Evolutionary conservation across 179 eudicot genomes (phyloP), one percentile per base, ranked within the genome.

Genomic region (Gypsophila paniculata): DNA sequence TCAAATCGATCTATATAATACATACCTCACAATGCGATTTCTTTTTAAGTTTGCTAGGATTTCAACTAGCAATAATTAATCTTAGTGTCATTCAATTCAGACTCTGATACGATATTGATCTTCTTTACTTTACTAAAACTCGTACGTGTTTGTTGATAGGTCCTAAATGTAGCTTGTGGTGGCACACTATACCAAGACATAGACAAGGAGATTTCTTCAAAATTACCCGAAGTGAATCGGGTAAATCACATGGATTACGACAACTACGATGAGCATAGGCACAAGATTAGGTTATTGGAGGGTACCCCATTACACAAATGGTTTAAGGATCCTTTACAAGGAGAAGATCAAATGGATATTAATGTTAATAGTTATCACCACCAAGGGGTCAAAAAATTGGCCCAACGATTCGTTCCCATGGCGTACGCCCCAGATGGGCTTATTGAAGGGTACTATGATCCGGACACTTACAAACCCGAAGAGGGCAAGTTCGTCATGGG

Each of bases 401-500:
- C 96, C 4, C 81, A 79, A 69, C 74, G 98, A 13, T 89, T 93
- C 53, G 84, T 86, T 19, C 91, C 97, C 0, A 91, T 93, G 98
- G 97, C 88, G 4, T 88, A 82, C 46, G 81, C 93, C 4, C 87
- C 90, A 0, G 98, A 93, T 51, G 98, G 96, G 0, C 77, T 93
- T 70, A 64, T 91, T 1, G 98, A 93, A 72, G 98, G 90, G 49
- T 93, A 82, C 67, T 93, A 93, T 49, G 98, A 93, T 61, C 96
- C 91, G 0, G 82, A 91, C 46, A 78, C 78, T 53, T 93, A 87
- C 69, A 84, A 84, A 72, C 98, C 97, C 2, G 86, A 79, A 11
- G 96, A 86, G 64, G 98, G 97, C 6, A 91, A 82, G 83, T 93
- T 93, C 59, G 82, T 88, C 46, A 82, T 93, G 89, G 98, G 97